These are phyloP conservation scores for Aphanoascus verrucosus DNA, from an alignment of 2,329 filamentous ascomycete species.

Conservation along the genomic window DNA sequence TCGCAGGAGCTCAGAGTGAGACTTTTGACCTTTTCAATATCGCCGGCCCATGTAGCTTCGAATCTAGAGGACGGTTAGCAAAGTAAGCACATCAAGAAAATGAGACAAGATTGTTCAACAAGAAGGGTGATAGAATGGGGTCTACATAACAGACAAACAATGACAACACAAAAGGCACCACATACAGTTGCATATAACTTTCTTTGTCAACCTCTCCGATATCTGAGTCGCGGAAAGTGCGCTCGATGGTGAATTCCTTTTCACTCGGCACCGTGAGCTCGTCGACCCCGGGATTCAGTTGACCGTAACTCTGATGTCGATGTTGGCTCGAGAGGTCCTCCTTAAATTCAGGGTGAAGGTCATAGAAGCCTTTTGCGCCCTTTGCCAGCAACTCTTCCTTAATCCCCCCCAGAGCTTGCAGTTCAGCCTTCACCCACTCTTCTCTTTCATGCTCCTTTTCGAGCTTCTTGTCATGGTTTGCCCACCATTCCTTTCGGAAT, in stretches of 20 bases:
- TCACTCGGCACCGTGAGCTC: neutral
- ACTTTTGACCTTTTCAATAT: constrained; percentile 48
- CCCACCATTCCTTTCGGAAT: neutral
- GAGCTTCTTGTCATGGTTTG: constrained; percentile 16
- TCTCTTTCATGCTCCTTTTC: constrained; percentile 18
- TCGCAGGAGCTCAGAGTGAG: constrained; percentile 31
- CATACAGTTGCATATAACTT: constrained; percentile 24
- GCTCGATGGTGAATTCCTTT: constrained; percentile 39
- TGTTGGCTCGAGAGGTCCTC: neutral
- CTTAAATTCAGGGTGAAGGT: constrained; percentile 45
- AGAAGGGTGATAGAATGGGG: neutral
- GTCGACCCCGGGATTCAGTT: neutral
- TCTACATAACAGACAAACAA: neutral
- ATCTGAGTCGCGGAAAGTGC: constrained; percentile 43
- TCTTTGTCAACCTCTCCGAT: constrained; percentile 41
- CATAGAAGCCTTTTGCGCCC: constrained; percentile 55
- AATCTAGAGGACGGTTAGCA: constrained; percentile 14
- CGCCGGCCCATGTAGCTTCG: constrained; percentile 57
- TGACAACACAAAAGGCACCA: neutral
- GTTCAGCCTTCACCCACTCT: constrained; percentile 27
- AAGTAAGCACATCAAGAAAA: neutral
- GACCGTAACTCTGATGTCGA: neutral
- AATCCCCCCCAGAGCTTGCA: constrained; percentile 43
- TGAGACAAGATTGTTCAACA: neutral
- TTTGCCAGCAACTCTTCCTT: constrained; percentile 45